These are phyloP conservation scores for Hypomontagnella monticulosa DNA, from an alignment of 495 filamentous ascomycete species.

Conservation along the genomic window DNA sequence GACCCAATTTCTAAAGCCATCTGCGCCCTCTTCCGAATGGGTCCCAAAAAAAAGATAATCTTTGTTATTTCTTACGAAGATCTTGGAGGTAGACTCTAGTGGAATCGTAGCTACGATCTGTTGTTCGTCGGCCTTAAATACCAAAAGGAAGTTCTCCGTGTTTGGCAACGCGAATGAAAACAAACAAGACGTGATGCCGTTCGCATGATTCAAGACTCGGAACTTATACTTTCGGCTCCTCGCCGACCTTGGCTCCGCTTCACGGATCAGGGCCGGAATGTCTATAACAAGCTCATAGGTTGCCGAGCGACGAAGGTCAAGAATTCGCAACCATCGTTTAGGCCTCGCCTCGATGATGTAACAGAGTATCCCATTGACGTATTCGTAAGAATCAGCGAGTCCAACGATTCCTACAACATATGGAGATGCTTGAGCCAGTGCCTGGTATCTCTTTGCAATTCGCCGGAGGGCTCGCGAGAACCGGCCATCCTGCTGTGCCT, in stretches of 20 bases:
- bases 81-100: slow-evolving; percentile 60
- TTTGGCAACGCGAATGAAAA: slow-evolving; percentile 53
- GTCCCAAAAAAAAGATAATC: slow-evolving; percentile 75
- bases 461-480: slow-evolving; percentile 67
- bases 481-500: slow-evolving; percentile 57
- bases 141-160: slow-evolving; percentile 63
- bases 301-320: slow-evolving; percentile 66
- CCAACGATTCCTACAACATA: slow-evolving; percentile 69
- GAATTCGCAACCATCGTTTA: slow-evolving; percentile 66
- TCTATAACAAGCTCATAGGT: slow-evolving; percentile 67
- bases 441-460: slow-evolving; percentile 67
- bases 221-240: slow-evolving; percentile 58
- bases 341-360: slow-evolving; percentile 58
- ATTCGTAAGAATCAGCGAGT: slow-evolving; percentile 69
- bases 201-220: slow-evolving; percentile 67
- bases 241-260: slow-evolving; percentile 42
- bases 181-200: slow-evolving; percentile 69
- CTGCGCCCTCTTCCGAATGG: slow-evolving; percentile 59
- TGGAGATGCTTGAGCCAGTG: slow-evolving; percentile 69
- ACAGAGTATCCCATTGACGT: slow-evolving; percentile 69
- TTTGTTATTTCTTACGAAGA: slow-evolving; percentile 75
- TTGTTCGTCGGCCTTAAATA: slow-evolving; percentile 61
- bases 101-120: slow-evolving; percentile 52
- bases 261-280: slow-evolving; percentile 57
- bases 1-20: slow-evolving; percentile 69